A percentile compares a stretch with the other conserved stretches of the same genome.
phyloP scores from a whole-genome alignment of 345 rosid species.

The Brassica incana region DNA sequence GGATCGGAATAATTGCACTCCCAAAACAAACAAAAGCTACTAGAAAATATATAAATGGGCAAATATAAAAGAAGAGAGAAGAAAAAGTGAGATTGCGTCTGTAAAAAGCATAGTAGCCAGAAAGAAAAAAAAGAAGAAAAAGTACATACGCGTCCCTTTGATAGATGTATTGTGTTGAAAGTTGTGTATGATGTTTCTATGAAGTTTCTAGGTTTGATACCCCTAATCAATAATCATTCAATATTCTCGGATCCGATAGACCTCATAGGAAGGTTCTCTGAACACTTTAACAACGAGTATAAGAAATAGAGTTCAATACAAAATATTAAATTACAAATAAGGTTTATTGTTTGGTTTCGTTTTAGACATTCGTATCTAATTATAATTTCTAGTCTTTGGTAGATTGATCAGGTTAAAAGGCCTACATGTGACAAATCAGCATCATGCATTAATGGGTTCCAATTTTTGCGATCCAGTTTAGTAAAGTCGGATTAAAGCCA shows the following conservation, averaged over 20 bases:
- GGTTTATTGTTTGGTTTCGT: not conserved
- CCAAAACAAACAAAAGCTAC: conserved; percentile 6
- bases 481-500: conserved; percentile 1
- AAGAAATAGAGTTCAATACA: too few species aligned
- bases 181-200: conserved; percentile 19
- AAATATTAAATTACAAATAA: not conserved
- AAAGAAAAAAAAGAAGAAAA: conserved; percentile 7
- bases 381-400: too few species aligned
- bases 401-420: not conserved
- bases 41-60: not conserved
- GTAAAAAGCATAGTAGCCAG: not conserved
- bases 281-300: not conserved
- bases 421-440: not conserved
- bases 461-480: conserved; percentile 9
- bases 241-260: not conserved
- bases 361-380: not conserved
- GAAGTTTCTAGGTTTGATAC: conserved; percentile 14
- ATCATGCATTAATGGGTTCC: conserved; percentile 8
- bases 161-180: not conserved
- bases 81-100: conserved; percentile 22
- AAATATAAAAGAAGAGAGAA: not conserved
- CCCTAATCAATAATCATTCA: not conserved
- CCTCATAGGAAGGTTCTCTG: not conserved
- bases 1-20: conserved; percentile 31
- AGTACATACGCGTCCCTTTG: not conserved